phyloP scores from a whole-genome alignment of 148 eudicot species.

The Linanthus parryae region DNA sequence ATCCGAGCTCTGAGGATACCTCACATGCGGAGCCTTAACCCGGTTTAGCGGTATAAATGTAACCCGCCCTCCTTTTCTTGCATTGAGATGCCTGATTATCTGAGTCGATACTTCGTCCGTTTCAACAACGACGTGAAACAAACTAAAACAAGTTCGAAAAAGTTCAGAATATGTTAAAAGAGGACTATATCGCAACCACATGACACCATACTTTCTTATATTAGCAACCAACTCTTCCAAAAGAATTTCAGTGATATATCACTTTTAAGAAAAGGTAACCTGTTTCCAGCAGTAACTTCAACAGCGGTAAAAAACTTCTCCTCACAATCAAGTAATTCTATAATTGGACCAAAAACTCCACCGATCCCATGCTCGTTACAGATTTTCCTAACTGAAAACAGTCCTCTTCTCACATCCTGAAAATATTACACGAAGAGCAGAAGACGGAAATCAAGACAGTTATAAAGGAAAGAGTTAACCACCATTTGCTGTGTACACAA shows the following conservation, averaged over 20 bases:
- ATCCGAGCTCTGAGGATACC: constrained; percentile 71
- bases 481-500: too few relatives aligned
- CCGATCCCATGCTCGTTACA: constrained; percentile 36
- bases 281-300: constrained; percentile 99
- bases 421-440: constrained; percentile 7
- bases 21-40: constrained; percentile 72
- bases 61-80: constrained; percentile 81
- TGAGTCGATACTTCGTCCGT: constrained; percentile 78
- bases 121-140: constrained; percentile 95
- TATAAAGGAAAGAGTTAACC: too few relatives aligned
- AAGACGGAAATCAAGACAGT: too few relatives aligned
- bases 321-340: constrained; percentile 93
- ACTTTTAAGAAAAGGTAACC: constrained; percentile 30
- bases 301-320: constrained; percentile 94
- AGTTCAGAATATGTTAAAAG: constrained; percentile 1
- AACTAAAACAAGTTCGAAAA: constrained; percentile 39
- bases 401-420: constrained; percentile 95
- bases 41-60: constrained; percentile 96
- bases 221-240: neutral
- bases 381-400: constrained; percentile 68
- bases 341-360: constrained; percentile 85
- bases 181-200: neutral
- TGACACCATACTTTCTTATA: neutral
- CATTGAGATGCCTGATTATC: constrained; percentile 74
- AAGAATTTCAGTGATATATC: too few relatives aligned